Evolutionary conservation across 306 rosid genomes (phyloP), one percentile per base, ranked within the genome.

Genomic region (Heteromeles arbutifolia): DNA sequence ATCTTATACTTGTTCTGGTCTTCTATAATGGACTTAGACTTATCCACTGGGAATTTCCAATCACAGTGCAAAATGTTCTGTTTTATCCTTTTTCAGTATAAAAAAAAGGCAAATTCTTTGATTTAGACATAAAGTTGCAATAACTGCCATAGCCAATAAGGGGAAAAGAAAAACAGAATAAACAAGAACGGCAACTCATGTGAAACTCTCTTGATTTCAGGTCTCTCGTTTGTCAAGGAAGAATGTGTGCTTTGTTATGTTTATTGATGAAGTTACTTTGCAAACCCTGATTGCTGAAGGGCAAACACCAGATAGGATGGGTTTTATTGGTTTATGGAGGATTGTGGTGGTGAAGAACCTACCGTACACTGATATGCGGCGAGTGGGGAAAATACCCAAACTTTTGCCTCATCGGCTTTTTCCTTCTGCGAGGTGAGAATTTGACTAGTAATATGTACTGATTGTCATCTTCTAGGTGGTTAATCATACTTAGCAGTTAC

Each of bases 301-400:
- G 65, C 90, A 89, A 29, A 81, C 62, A 17, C 96, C 89, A 43
- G 99, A 95, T 81, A 85, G 88, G 79, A 86, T 78, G 91, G 97
- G 97, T 79, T 90, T 87, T 79, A 89, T 95, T 84, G 99, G 99
- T 66, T 86, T 92, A 73, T 95, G 99, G 99, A 92, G 81, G 87
- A 83, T 92, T 72, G 95, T 95, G 82, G 88, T 92, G 41, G 94
- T 88, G 82, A 92, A 83, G 77, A 90, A 92, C 83, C 88, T 90
- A 77, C 99, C 99, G 10, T 89, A 83, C 82, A 78, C 87, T 78
- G 99, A 95, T 81, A 89, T 92, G 99, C 88, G 97, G 74, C 84
- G 96, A 79, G 97, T 90, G 63, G 99, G 99, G 17, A 95, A 95
- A 85, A 90, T 95, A 84, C 99, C 99, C 7, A 95, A 95, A 83